Base-by-base conservation (phyloP, 1,284 basidiomycete genomes). In the Puccinia horiana region DNA sequence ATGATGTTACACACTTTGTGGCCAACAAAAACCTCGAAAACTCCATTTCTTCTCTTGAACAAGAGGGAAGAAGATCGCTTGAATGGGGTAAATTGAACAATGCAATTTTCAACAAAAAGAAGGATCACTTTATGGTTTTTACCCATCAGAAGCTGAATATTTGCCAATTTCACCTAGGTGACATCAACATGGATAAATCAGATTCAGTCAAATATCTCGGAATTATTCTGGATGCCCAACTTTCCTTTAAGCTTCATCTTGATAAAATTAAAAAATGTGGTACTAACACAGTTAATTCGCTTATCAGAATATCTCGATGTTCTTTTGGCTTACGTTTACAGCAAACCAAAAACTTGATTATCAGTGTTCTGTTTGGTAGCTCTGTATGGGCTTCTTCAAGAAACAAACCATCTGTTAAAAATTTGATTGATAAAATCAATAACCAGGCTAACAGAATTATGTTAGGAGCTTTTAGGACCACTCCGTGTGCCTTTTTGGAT, bases 41-140 rank as follows among this genome's bases (percentile, higher is more conserved):
- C 3, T 12, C 42, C 12, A 42, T 78, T 6, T 18, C 8, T 0
- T 3, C 67, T 0, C 32, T 69, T 0, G 44, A 65, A 23, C 0
- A 8, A 12, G 14, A n/a, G 2, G 61, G 42, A 12, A 9, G 11
- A 12, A 9, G 40, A 2, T 40, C 76, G 0, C 37, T 77, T 40
- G 6, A 56, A 35, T 76, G 75, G 58, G 75, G 75, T 20, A 23
- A 23, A 14, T 2, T 40, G 8, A 2, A 42, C 14, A 58, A 40
- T 23, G 56, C 76, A 0, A 77, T 77, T 40, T 77, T 77, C 63
- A 42, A 77, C 47, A 1, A n/a, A n/a, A 63, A 63, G 32, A 77
- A 77, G 20, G 37, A 56, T 9, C 52, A 47, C 26, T 74, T 49
- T 12, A 47, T 74, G 40, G 16, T 74, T 18, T 58, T 75, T 35